A percentile compares a stretch with the other conserved stretches of the same genome.
Conservation (phyloP, 768 basidiomycete genomes). For the Boletus pseudo-olivaceus region DNA sequence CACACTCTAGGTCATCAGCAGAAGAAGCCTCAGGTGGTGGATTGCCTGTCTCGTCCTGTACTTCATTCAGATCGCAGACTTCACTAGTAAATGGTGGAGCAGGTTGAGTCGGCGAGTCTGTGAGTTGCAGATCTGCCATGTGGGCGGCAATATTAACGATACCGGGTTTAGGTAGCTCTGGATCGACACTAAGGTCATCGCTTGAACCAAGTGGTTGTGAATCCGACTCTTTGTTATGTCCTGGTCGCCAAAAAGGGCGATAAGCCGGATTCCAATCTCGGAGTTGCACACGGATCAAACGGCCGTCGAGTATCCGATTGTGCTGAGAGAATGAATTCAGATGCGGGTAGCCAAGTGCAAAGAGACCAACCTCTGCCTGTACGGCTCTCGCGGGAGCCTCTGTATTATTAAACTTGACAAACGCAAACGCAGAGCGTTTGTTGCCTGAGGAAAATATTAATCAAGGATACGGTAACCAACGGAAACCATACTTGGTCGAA, state of each 20-base stretch:
- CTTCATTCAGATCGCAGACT: conserved; percentile 17
- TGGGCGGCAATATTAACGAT: conserved; percentile 8
- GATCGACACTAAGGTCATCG: conserved; percentile 12
- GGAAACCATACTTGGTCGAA: conserved; percentile 55
- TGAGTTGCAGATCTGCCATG: conserved; percentile 11
- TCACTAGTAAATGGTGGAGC: conserved; percentile 3
- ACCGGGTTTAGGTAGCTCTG: conserved; percentile 5
- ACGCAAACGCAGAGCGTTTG: conserved; percentile 71
- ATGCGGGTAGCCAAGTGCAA: background rate
- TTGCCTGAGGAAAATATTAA: conserved; percentile 40
- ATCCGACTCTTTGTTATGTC: conserved; percentile 37
- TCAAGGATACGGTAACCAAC: background rate
- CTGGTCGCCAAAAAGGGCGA: conserved; percentile 36
- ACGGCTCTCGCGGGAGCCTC: conserved; percentile 68
- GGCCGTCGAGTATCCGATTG: conserved; percentile 64
- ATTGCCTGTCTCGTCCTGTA: conserved; percentile 6
- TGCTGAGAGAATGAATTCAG: conserved; percentile 44
- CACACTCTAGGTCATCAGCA: background rate
- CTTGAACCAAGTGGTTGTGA: conserved; percentile 17
- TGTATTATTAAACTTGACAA: conserved; percentile 65
- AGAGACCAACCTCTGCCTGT: conserved; percentile 49
- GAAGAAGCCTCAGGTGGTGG: background rate
- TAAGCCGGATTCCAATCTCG: conserved; percentile 64
- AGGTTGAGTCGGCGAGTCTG: conserved; percentile 1
- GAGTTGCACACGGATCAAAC: conserved; percentile 71